phyloP scores from a whole-genome alignment of 192 early-diverging fungal species.

The Gorgonomyces haynaldii region DNA sequence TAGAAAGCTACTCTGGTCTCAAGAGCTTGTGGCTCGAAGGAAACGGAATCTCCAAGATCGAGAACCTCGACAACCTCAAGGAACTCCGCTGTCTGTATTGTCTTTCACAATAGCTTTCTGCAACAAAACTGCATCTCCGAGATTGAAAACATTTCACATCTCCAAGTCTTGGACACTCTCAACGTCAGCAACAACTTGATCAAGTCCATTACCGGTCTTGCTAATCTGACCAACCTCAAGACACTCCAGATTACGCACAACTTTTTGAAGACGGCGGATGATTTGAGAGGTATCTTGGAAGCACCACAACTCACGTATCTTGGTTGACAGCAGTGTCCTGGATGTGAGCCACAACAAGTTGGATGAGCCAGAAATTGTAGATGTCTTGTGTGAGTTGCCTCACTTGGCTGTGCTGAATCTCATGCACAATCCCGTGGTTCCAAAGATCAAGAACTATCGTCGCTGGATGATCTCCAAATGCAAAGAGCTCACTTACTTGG shows the following conservation, averaged over 20 bases:
- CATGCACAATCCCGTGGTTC: slow-evolving; percentile 45
- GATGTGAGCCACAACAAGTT: slow-evolving; percentile 45
- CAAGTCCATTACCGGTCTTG: slow-evolving; percentile 25
- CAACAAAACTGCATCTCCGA: slow-evolving; percentile 47
- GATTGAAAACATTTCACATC: slow-evolving; percentile 26
- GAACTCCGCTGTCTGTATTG: slow-evolving; percentile 40
- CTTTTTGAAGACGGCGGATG: slow-evolving; percentile 30
- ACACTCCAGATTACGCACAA: slow-evolving; percentile 44
- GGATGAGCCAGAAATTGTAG: slow-evolving; percentile 39
- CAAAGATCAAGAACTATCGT: slow-evolving; percentile 45
- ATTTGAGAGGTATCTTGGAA: slow-evolving; percentile 22
- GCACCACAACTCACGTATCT: slow-evolving; percentile 23
- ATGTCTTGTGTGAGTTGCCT: slow-evolving; percentile 37
- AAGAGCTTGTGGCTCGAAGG: slow-evolving; percentile 50
- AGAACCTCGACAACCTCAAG: slow-evolving; percentile 25
- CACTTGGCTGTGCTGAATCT: slow-evolving; percentile 50
- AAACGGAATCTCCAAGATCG: slow-evolving; percentile 41
- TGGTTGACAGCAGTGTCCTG: slow-evolving; percentile 17
- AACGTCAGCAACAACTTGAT: slow-evolving; percentile 47
- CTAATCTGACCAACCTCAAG: slow-evolving; percentile 18
- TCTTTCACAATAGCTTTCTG: slow-evolving; percentile 24
- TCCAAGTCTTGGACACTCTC: slow-evolving; percentile 37
- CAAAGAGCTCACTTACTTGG: slow-evolving; percentile 38
- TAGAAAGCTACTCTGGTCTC: slow-evolving; percentile 40
- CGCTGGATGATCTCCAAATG: slow-evolving; percentile 26